Evolutionary conservation across 2,329 filamentous ascomycete species (phyloP).

Genomic region (Dactylellina parvicollis): DNA sequence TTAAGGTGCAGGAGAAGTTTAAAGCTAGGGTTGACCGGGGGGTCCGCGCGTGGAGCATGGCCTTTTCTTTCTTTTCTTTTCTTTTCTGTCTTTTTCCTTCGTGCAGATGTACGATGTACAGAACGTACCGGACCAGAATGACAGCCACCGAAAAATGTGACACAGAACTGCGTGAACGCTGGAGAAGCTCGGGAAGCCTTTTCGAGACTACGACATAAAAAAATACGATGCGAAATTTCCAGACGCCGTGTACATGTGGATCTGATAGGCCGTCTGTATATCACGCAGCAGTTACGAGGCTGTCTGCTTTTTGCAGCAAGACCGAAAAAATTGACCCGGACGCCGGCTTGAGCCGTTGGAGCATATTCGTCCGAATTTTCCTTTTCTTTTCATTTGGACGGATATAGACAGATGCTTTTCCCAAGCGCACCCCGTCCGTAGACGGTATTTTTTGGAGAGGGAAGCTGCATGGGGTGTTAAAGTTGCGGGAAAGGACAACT

Average conservation of each 20-base stretch:
- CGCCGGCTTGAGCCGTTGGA: conserved; percentile 40
- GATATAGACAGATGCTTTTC: conserved; percentile 21
- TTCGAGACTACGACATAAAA: background rate
- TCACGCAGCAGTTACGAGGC: conserved; percentile 27
- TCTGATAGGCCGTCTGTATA: conserved; percentile 31
- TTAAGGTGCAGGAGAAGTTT: conserved; percentile 30
- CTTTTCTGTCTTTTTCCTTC: too few species aligned
- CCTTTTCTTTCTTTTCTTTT: too few species aligned
- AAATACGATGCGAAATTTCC: background rate
- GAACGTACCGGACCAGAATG: background rate
- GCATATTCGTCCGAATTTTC: conserved; percentile 45
- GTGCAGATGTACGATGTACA: background rate
- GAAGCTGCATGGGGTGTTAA: conserved; percentile 6
- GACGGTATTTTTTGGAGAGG: background rate
- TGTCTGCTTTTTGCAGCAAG: background rate
- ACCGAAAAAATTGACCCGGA: conserved; percentile 7
- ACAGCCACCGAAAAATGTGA: conserved; percentile 42
- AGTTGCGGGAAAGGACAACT: conserved; percentile 19
- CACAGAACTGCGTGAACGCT: background rate
- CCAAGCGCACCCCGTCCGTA: conserved; percentile 9
- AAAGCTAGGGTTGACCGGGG: too few species aligned
- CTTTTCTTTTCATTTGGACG: background rate
- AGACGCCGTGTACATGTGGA: too few species aligned
- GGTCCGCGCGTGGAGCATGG: conserved; percentile 6
- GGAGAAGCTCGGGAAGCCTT: background rate